phyloP scores from a whole-genome alignment of 1,284 basidiomycete species.

The Melampsora larici-populina region DNA sequence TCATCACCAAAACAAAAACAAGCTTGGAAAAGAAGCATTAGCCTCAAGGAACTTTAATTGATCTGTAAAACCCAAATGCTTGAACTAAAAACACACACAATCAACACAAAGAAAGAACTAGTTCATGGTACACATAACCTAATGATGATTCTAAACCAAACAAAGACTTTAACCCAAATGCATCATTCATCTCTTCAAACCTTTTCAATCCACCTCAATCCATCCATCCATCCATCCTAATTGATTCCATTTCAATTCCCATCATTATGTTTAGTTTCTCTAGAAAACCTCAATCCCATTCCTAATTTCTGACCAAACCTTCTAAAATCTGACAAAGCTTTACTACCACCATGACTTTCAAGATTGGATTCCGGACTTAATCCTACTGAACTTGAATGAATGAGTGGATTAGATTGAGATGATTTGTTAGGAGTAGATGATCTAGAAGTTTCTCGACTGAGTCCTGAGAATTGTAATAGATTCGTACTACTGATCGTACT shows the following conservation, averaged over 20 bases:
- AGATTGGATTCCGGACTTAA: not conserved
- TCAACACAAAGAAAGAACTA: no score
- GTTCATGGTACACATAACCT: no score
- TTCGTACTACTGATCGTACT: constrained; percentile 33
- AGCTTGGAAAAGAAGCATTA: no score
- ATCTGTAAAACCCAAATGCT: no score
- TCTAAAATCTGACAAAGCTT: constrained; percentile 46
- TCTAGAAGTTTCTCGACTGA: constrained; percentile 45
- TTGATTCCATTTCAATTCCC: not conserved
- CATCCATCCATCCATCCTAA: no score
- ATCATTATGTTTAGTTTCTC: constrained; percentile 28
- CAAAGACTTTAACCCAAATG: no score
- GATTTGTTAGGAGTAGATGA: constrained; percentile 42
- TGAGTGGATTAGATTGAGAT: not conserved
- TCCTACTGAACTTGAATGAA: not conserved
- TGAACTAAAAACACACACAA: no score
- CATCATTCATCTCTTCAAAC: no score
- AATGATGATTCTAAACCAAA: no score
- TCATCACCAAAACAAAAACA: no score
- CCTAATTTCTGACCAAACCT: constrained; percentile 48
- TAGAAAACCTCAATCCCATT: constrained; percentile 45
- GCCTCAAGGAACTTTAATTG: no score
- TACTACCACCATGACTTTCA: constrained; percentile 40
- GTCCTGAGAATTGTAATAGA: constrained; percentile 45
- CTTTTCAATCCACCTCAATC: no score